Evolutionary conservation across 2,329 filamentous ascomycete genomes (phyloP).

Genomic region (Penicillium sp.): DNA sequence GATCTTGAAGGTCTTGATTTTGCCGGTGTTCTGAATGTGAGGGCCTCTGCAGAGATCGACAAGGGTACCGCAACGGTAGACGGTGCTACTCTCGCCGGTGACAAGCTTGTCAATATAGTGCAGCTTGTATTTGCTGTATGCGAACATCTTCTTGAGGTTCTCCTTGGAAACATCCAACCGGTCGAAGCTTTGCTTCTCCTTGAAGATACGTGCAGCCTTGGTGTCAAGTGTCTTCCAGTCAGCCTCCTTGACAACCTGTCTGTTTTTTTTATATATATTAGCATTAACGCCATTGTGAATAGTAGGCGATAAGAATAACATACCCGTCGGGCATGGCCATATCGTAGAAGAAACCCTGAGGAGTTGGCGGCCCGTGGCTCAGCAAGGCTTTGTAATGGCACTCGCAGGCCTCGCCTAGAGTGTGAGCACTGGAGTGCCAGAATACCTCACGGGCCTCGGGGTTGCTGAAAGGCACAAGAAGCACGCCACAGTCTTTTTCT

Average conservation of each 20-base stretch:
- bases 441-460: conserved; percentile 84
- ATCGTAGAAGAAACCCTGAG: conserved; percentile 95
- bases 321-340: conserved; percentile 76
- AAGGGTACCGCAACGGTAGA: conserved; percentile 89
- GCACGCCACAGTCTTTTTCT: conserved; percentile 81
- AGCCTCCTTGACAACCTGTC: conserved; percentile 65
- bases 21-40: conserved; percentile 88
- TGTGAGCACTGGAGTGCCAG: conserved; percentile 95
- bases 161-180: conserved; percentile 86
- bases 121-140: conserved; percentile 97
- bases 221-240: conserved; percentile 86
- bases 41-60: conserved; percentile 96
- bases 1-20: conserved; percentile 92
- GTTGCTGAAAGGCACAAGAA: conserved; percentile 79
- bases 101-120: conserved; percentile 96
- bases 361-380: conserved; percentile 89
- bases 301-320: conserved; percentile 23
- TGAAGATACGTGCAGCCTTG: conserved; percentile 79
- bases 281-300: conserved; percentile 7
- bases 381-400: conserved; percentile 86
- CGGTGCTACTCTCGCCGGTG: conserved; percentile 86
- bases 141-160: conserved; percentile 92
- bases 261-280: conserved; percentile 25
- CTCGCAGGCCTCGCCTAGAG: conserved; percentile 93
- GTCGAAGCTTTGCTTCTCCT: conserved; percentile 96